Percentiles rank a stretch among this genome's conserved stretches.
Evolutionary conservation across 148 eudicot genomes (phyloP).

Genomic region (Vaccinium darrowii): DNA sequence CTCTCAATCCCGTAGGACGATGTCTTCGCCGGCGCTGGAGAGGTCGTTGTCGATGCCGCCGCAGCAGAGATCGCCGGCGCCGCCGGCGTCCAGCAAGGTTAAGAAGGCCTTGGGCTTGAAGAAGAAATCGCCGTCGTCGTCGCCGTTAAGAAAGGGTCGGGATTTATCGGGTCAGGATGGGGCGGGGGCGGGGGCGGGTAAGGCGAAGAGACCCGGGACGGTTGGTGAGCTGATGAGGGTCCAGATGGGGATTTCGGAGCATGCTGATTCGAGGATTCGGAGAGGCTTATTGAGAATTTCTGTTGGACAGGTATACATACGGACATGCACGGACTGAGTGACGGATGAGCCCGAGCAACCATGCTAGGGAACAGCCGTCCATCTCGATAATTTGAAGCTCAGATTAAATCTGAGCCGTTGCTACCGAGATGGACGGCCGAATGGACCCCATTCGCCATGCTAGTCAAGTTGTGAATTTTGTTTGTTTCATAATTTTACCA

Average conservation of each 20-base stretch:
- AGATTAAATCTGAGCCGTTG: no score
- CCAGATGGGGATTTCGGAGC: conserved; percentile 84
- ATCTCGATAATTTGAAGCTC: no score
- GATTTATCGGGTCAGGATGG: conserved; percentile 4
- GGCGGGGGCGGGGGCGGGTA: conserved; percentile 23
- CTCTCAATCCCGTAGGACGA: conserved; percentile 37
- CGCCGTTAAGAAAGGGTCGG: conserved; percentile 6
- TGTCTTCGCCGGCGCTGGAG: conserved; percentile 10
- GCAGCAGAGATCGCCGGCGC: conserved; percentile 47
- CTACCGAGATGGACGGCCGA: no score
- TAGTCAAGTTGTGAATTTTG: no score
- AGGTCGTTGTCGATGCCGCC: conserved; percentile 21
- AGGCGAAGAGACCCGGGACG: conserved; percentile 30
- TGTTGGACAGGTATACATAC: conserved; percentile 67
- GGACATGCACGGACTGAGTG: no score
- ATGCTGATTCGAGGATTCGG: conserved; percentile 77
- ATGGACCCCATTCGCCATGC: no score
- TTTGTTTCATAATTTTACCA: no score
- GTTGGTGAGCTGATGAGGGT: conserved; percentile 77
- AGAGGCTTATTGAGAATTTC: conserved; percentile 69
- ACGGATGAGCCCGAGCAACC: no score
- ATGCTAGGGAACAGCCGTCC: no score
- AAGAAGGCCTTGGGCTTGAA: conserved; percentile 81
- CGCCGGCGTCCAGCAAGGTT: conserved; percentile 70
- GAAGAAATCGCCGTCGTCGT: conserved; percentile 12